Conservation (phyloP, 2,329 filamentous ascomycete genomes). For the Nemania sp. region DNA sequence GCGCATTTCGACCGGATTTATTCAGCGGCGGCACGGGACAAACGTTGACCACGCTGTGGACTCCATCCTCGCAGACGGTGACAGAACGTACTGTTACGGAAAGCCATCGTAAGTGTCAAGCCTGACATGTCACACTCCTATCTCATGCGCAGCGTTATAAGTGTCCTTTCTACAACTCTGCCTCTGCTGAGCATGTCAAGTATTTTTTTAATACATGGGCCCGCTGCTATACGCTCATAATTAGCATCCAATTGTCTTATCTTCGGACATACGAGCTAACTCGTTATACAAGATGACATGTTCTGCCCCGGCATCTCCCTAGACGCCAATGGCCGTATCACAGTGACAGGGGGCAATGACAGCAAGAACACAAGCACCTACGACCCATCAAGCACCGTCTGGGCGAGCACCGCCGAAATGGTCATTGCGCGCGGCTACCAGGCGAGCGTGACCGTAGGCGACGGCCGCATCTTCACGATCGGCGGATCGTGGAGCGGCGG, state of each 20-base stretch:
- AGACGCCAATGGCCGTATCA: constrained; percentile 50
- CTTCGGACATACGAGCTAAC: constrained; percentile 30
- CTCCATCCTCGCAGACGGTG: constrained; percentile 30
- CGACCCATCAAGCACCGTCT: constrained; percentile 43
- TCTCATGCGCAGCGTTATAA: constrained; percentile 21
- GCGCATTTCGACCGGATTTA: constrained; percentile 27
- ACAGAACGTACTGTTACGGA: constrained; percentile 41
- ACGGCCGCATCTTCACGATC: constrained; percentile 60
- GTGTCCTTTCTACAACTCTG: too few species aligned
- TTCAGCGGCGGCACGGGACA: constrained; percentile 26
- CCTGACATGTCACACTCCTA: background rate
- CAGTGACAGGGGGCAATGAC: constrained; percentile 58
- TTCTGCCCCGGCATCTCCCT: constrained; percentile 60
- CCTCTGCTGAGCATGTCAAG: too few species aligned
- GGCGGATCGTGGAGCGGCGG: constrained; percentile 60
- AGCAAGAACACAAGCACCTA: constrained; percentile 54
- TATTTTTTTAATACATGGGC: too few species aligned
- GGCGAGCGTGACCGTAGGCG: constrained; percentile 51
- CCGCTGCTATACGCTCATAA: too few species aligned
- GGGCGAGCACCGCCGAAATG: constrained; percentile 48
- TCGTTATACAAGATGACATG: constrained; percentile 46
- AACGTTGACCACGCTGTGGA: constrained; percentile 29
- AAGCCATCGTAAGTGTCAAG: constrained; percentile 38
- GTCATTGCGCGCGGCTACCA: constrained; percentile 56
- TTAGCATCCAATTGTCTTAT: too few species aligned